phyloP scores from a whole-genome alignment of 768 basidiomycete genomes.

The Psilocybe subaeruginosa region DNA sequence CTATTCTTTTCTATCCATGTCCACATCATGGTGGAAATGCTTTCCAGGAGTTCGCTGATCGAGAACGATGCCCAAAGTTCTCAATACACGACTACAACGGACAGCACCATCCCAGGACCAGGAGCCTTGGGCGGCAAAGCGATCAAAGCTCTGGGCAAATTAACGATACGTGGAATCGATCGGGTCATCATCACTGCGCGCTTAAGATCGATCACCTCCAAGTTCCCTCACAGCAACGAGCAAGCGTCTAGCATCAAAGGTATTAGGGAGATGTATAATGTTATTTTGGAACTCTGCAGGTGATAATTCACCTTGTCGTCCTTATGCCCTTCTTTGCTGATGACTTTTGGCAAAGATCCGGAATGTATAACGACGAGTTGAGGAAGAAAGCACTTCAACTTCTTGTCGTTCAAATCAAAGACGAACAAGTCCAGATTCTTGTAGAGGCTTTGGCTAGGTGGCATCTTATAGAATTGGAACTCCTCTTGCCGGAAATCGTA shows the following conservation, averaged over 20 bases:
- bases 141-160: slow-evolving; percentile 28
- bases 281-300: slow-evolving; percentile 31
- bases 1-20: slow-evolving; percentile 5
- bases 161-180: slow-evolving; percentile 28
- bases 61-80: slow-evolving; percentile 8
- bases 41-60: slow-evolving; percentile 6
- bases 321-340: not conserved
- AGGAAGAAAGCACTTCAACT: slow-evolving; percentile 20
- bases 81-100: slow-evolving; percentile 16
- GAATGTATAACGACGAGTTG: slow-evolving; percentile 21
- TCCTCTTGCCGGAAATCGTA: slow-evolving; percentile 9
- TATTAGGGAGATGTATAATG: slow-evolving; percentile 26
- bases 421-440: slow-evolving; percentile 12
- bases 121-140: slow-evolving; percentile 30
- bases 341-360: slow-evolving; percentile 9
- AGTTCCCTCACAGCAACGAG: slow-evolving; percentile 20
- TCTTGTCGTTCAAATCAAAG: slow-evolving; percentile 21
- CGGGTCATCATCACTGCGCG: slow-evolving; percentile 24
- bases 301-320: not conserved
- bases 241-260: slow-evolving; percentile 12
- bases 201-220: slow-evolving; percentile 18
- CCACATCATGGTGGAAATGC: slow-evolving; percentile 8
- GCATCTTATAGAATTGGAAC: slow-evolving; percentile 10
- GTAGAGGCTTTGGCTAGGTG: slow-evolving; percentile 7
- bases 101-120: slow-evolving; percentile 23